phyloP scores from a whole-genome alignment of 768 basidiomycete genomes.

The Agaricus blazei region DNA sequence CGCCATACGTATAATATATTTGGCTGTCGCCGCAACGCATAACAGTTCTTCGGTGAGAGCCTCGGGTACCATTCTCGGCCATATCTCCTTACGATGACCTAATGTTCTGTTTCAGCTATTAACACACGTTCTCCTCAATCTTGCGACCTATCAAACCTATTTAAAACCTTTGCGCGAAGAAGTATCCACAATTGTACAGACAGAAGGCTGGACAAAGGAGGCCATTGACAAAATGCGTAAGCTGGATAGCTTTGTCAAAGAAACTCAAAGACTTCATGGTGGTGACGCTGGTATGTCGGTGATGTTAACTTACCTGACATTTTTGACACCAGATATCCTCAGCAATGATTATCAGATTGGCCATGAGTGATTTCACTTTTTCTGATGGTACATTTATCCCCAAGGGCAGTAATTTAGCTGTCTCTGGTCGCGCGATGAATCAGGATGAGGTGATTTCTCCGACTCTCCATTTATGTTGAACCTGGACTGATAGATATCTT shows the following conservation, averaged over 20 bases:
- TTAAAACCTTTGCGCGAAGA: constrained; percentile 34
- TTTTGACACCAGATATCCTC: constrained; percentile 15
- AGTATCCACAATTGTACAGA: constrained; percentile 21
- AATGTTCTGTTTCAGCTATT: constrained; percentile 19
- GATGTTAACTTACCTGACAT: constrained; percentile 9
- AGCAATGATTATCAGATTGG: constrained; percentile 23
- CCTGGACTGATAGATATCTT: neutral
- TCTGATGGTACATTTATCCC: constrained; percentile 40
- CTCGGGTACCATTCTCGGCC: neutral
- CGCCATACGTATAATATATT: constrained; percentile 23
- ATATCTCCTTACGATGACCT: neutral
- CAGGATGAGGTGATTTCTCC: constrained; percentile 13
- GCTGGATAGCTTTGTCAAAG: constrained; percentile 48
- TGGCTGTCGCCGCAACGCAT: constrained; percentile 34
- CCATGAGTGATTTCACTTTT: constrained; percentile 36
- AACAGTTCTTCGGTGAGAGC: constrained; percentile 31
- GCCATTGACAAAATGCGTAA: constrained; percentile 33
- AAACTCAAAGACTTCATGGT: constrained; percentile 33
- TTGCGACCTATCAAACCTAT: constrained; percentile 27
- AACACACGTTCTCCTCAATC: constrained; percentile 31
- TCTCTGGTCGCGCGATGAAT: constrained; percentile 21
- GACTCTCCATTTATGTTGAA: neutral
- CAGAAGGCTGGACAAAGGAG: constrained; percentile 27
- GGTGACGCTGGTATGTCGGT: constrained; percentile 16
- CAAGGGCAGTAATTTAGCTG: constrained; percentile 27